Percentiles rank a stretch among this genome's conserved stretches.
phyloP scores from a whole-genome alignment of 2,329 filamentous ascomycete species.

The Mariannaea elegans region DNA sequence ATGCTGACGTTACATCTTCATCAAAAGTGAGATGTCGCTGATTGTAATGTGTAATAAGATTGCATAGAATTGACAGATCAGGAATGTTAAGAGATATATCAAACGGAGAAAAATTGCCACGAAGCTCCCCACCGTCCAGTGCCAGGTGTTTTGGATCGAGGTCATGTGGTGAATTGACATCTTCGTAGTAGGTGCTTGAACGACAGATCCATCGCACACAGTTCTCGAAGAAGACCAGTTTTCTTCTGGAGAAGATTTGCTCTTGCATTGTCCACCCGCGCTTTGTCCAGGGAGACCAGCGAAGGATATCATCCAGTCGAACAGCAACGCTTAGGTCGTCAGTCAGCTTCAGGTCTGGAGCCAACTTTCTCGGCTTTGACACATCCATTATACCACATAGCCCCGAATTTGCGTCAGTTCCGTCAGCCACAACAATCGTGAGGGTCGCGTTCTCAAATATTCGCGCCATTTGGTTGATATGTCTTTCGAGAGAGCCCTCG shows the following conservation, averaged over 20 bases:
- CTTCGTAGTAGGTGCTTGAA: conserved; percentile 9
- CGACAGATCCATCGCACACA: conserved; percentile 13
- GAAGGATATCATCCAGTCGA: background rate
- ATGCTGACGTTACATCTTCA: conserved; percentile 5
- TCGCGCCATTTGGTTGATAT: conserved; percentile 15
- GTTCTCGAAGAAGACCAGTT: conserved; percentile 12
- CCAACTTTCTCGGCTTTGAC: conserved; percentile 1
- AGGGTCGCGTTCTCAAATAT: conserved; percentile 17
- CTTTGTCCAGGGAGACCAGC: background rate
- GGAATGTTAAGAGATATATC: conserved; percentile 7
- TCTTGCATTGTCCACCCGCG: conserved; percentile 26
- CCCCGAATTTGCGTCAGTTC: background rate
- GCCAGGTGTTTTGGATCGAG: background rate
- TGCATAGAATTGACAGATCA: conserved; percentile 4
- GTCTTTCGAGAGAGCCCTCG: background rate
- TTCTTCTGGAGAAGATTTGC: conserved; percentile 16
- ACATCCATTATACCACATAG: conserved; percentile 3
- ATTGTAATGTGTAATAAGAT: conserved; percentile 6
- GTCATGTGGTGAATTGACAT: conserved; percentile 2
- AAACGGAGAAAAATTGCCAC: background rate
- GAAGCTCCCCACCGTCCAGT: background rate
- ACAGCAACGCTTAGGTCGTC: background rate
- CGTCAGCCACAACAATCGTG: conserved; percentile 3
- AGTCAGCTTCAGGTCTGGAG: background rate
- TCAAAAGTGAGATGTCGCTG: conserved; percentile 2